Conservation (phyloP, 441 rosid genomes). For the Euphorbia corollata region DNA sequence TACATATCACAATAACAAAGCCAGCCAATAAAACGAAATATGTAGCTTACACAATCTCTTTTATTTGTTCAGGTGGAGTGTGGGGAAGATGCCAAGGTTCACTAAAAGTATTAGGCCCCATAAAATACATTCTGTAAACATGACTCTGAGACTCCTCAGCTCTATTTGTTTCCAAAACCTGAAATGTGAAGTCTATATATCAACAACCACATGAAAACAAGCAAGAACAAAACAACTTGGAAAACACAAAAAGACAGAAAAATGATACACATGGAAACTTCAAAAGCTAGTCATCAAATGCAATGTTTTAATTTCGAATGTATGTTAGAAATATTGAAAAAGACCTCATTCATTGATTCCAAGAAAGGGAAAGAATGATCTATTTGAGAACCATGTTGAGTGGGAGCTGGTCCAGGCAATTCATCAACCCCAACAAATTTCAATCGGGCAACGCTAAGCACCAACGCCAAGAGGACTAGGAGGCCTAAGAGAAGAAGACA, state of each 20-base stretch:
- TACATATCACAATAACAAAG: conserved; percentile 3
- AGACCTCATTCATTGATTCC: conserved; percentile 96
- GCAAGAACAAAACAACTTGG: background rate
- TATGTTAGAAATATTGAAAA: conserved; percentile 17
- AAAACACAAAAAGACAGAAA: background rate
- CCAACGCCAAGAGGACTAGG: conserved; percentile 82
- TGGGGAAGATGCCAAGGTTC: conserved; percentile 98
- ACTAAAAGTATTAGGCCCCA: conserved; percentile 94
- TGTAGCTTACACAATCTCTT: conserved; percentile 86
- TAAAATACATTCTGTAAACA: conserved; percentile 93
- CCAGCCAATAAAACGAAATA: conserved; percentile 12
- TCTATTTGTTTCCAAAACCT: conserved; percentile 98
- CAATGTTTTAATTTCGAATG: background rate
- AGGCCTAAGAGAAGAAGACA: conserved; percentile 84
- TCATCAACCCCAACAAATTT: conserved; percentile 97
- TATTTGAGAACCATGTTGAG: conserved; percentile 87
- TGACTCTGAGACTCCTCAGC: conserved; percentile 97
- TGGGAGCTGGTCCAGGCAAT: conserved; percentile 85
- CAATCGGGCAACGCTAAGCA: conserved; percentile 97
- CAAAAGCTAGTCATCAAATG: conserved; percentile 5
- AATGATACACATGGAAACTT: background rate
- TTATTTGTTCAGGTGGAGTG: conserved; percentile 89
- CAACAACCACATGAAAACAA: conserved; percentile 12
- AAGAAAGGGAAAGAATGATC: conserved; percentile 98
- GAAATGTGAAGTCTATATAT: conserved; percentile 18